Evolutionary conservation across 2,329 filamentous ascomycete species (phyloP), one percentile per base, ranked within the genome.

Genomic region (Fusarium subglutinans): DNA sequence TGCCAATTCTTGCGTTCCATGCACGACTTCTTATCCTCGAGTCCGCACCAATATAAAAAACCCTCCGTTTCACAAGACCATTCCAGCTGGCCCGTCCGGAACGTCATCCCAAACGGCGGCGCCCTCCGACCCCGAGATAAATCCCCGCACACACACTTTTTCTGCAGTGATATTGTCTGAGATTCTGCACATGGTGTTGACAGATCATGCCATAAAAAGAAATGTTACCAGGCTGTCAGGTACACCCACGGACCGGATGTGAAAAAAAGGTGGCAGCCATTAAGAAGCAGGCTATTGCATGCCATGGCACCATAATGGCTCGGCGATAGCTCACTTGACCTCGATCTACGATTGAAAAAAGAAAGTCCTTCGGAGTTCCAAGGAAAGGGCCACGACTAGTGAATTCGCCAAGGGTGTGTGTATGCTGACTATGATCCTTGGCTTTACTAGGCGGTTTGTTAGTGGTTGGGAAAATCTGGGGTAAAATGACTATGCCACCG

Each of bases 181-280:
- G 69, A 54, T 70, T 44, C 64, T 55, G 57, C 58, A 61, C 48
- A 59, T 65, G 48, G 48, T 60, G 44, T 28, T 62, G 47, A 60
- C 40, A 69, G 57, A 77, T 77, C 74, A 72, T 77, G 64, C 70
- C 74, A 77, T 77, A 40, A 47, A 24, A n/a, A 48, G 26, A 62
- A 41, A 57, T 38, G 40, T 22, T 54, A 44, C 56, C 40, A 41
- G 40, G 33, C 65, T 76, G 57, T 47, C 60, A 63, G 72, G 55
- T 63, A 70, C 62, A 37, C n/a, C 43, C 11, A 37, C n/a, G 61
- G 72, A 70, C 67, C 72, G 72, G 72, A 44, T 74, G 63, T 33
- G 24, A 45, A 22, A 44, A 44, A 38, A 38, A 47, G 35, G 30
- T n/a, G 47, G 50, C 66, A 55, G 44, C 71, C 70, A 68, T 69